Evolutionary conservation across 2,329 filamentous ascomycete genomes (phyloP).

Genomic region (Diaporthe longicolla): DNA sequence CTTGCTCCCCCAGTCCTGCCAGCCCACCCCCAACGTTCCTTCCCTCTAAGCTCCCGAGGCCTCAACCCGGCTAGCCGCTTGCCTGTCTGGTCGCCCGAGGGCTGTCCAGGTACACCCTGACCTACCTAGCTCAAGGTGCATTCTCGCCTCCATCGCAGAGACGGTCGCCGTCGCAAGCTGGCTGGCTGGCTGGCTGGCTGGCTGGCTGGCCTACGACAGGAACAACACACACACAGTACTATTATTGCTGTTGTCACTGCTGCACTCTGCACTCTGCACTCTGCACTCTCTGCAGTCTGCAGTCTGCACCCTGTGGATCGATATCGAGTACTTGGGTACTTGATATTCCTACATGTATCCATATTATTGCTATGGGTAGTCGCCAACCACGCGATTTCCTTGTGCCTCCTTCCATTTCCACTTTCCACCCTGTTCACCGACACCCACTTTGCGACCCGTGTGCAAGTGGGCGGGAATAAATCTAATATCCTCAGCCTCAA

Average conservation of each 20-base stretch:
- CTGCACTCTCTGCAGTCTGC: neutral
- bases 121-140: neutral
- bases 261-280: neutral
- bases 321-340: neutral
- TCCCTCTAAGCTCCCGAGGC: conserved; percentile 7
- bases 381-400: conserved; percentile 29
- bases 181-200: conserved; percentile 12
- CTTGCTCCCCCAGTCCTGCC: no score
- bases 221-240: neutral
- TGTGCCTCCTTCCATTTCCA: neutral
- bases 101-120: neutral
- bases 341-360: conserved; percentile 14
- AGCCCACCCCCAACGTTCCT: conserved; percentile 24
- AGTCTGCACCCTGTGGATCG: neutral
- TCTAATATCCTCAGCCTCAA: conserved; percentile 24
- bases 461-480: conserved; percentile 12
- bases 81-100: no score
- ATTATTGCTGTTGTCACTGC: neutral
- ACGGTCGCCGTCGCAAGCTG: conserved; percentile 13
- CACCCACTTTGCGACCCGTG: neutral
- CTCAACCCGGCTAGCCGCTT: neutral
- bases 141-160: conserved; percentile 16
- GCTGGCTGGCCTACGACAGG: neutral
- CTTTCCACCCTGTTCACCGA: conserved; percentile 5
- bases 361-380: conserved; percentile 17